Evolutionary conservation across 179 eudicot genomes (phyloP).

Genomic region (Carnegiea gigantea): DNA sequence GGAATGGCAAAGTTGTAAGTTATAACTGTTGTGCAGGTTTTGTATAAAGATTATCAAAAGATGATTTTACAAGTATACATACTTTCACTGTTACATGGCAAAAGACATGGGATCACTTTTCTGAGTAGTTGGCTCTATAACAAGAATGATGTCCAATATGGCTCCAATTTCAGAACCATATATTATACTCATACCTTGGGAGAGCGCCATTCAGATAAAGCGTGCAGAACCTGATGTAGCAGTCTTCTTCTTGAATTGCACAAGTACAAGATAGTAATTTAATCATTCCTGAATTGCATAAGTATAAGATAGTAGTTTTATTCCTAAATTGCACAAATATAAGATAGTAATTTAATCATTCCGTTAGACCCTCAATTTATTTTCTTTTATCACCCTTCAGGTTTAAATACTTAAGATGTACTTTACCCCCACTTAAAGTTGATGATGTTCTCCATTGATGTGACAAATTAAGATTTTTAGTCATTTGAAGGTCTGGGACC

Average conservation of each 20-base stretch:
- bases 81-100: slow-evolving; percentile 1
- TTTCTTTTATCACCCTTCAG: neutral
- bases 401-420: neutral
- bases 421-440: neutral
- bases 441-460: slow-evolving; percentile 4
- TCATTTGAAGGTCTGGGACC: neutral
- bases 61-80: slow-evolving; percentile 1
- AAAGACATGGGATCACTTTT: neutral
- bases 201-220: neutral
- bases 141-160: neutral
- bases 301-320: no score
- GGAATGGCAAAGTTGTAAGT: neutral
- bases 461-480: slow-evolving; percentile 8
- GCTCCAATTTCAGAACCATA: no score
- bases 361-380: no score
- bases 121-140: neutral
- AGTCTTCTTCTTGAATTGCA: no score
- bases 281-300: no score
- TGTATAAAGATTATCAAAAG: slow-evolving; percentile 23
- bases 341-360: no score
- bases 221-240: no score
- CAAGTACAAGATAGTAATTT: no score
- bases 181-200: neutral
- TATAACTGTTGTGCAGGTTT: slow-evolving; percentile 20
- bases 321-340: no score